Conservation (phyloP, 2,329 filamentous ascomycete species). For the Oidium heveae region DNA sequence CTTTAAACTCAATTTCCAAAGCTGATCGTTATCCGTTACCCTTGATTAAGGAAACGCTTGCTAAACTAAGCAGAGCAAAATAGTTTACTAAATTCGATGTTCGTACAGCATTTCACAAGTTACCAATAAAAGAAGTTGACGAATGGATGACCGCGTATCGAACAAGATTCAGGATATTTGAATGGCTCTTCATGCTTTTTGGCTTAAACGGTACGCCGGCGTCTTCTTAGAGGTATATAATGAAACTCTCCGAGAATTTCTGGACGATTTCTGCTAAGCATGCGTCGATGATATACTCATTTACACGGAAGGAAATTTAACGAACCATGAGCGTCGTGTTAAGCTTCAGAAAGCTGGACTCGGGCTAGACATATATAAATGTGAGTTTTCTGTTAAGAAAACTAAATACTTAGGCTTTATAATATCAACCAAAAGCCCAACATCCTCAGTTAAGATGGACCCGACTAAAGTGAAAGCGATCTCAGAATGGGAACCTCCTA, state of each 20-base stretch:
- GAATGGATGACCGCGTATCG: neutral
- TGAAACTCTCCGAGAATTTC: neutral
- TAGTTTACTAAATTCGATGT: slow-evolving; percentile 1
- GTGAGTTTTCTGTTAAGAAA: neutral
- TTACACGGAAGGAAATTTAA: neutral
- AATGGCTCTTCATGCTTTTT: slow-evolving; percentile 1
- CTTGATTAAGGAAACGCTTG: too few relatives aligned
- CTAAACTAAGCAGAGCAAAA: neutral
- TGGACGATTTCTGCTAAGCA: neutral
- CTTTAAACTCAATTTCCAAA: neutral
- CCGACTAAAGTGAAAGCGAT: neutral
- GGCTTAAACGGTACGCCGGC: neutral
- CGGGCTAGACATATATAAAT: neutral
- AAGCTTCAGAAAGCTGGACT: neutral
- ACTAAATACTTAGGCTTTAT: too few relatives aligned
- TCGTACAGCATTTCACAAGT: neutral
- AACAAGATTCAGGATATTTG: neutral
- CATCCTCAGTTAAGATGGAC: neutral
- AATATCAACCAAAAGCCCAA: neutral
- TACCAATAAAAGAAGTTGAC: neutral
- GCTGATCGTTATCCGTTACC: slow-evolving; percentile 1
- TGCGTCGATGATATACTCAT: too few relatives aligned
- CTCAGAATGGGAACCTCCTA: neutral
- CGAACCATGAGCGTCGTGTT: neutral
- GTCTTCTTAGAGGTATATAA: neutral